Percentiles rank a stretch among this genome's conserved stretches.
These are phyloP conservation scores for Macrolepiota fuliginosa DNA, from an alignment of 768 basidiomycete genomes.

Conservation along the genomic window DNA sequence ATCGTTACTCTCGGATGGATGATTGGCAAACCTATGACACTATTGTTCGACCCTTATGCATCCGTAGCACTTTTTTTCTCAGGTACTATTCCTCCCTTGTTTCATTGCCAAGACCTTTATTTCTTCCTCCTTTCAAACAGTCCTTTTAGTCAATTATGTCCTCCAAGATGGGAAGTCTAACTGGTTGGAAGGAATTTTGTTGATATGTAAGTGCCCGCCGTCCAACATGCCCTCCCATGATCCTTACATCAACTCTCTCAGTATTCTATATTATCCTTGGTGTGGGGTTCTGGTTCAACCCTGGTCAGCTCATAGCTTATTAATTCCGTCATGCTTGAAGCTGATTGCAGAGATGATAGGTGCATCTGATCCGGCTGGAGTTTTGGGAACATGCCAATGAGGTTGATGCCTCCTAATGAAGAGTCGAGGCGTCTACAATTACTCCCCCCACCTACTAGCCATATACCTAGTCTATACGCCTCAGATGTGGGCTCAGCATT, in stretches of 20 bases:
- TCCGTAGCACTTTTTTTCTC: slow-evolving; percentile 57
- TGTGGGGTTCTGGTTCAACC: slow-evolving; percentile 65
- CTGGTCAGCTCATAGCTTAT: slow-evolving; percentile 29
- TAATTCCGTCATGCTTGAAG: neutral
- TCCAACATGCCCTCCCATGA: neutral
- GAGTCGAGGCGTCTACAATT: too few relatives aligned
- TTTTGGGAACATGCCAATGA: too few relatives aligned
- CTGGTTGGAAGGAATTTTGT: slow-evolving; percentile 73
- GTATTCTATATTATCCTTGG: slow-evolving; percentile 72
- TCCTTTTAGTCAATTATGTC: slow-evolving; percentile 80
- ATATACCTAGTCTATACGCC: too few relatives aligned
- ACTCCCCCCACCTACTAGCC: too few relatives aligned
- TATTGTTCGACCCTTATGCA: slow-evolving; percentile 90
- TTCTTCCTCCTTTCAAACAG: slow-evolving; percentile 29
- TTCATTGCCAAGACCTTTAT: neutral
- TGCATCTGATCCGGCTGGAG: too few relatives aligned
- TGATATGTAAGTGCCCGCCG: slow-evolving; percentile 31
- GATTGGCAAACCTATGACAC: slow-evolving; percentile 72
- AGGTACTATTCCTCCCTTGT: slow-evolving; percentile 22
- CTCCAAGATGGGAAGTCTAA: slow-evolving; percentile 81
- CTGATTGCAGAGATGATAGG: neutral
- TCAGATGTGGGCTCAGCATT: too few relatives aligned
- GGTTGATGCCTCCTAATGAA: too few relatives aligned
- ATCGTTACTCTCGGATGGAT: slow-evolving; percentile 80
- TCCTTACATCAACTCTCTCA: slow-evolving; percentile 21